A percentile compares a stretch with the other conserved stretches of the same genome.
These are phyloP conservation scores for Colletotrichum sp. DNA, from an alignment of 2,329 filamentous ascomycete genomes.

Conservation along the genomic window DNA sequence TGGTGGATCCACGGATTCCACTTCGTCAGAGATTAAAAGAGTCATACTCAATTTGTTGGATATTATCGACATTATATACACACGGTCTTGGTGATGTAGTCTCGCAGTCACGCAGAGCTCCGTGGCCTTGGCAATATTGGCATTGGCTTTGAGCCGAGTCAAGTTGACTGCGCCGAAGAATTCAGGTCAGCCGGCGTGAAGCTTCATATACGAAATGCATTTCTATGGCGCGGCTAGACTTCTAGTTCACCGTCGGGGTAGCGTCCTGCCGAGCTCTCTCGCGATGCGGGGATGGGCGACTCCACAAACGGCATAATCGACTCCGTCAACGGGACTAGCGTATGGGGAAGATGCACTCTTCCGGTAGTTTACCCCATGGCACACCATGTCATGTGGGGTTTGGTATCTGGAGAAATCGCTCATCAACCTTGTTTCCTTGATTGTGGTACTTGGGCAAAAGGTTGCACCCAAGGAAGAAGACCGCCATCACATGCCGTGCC, in stretches of 20 bases:
- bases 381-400: background rate
- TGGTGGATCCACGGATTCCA: background rate
- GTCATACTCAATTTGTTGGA: background rate
- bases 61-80: background rate
- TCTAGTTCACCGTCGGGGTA: background rate
- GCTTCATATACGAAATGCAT: background rate
- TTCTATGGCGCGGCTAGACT: constrained; percentile 11
- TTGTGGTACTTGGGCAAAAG: background rate
- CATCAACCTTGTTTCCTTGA: background rate
- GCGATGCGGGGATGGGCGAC: background rate
- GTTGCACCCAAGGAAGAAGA: background rate
- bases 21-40: background rate
- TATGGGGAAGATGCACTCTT: background rate
- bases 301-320: background rate
- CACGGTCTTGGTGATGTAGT: background rate
- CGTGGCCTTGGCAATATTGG: background rate
- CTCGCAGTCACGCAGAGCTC: background rate
- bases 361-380: background rate
- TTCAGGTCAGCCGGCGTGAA: background rate
- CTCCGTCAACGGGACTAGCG: background rate
- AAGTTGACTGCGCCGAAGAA: background rate
- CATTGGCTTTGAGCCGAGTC: background rate
- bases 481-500: background rate
- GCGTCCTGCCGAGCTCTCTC: constrained; percentile 1
- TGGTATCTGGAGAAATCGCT: background rate